Percentiles rank a stretch among this genome's conserved stretches.
phyloP scores from a whole-genome alignment of 305 asterid species.

The Ilex paraguariensis region DNA sequence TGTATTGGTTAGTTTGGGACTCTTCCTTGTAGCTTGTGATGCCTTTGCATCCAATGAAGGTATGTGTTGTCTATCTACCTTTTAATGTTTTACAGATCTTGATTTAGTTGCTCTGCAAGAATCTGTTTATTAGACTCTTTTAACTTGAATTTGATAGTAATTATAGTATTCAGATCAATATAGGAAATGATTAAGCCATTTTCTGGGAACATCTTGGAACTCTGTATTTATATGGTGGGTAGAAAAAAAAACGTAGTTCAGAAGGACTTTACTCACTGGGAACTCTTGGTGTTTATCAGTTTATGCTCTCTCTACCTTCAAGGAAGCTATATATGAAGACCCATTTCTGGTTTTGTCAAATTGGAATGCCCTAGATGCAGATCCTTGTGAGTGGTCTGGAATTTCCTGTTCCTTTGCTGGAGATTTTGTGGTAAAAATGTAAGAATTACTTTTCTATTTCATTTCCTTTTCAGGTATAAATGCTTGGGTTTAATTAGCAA shows the following conservation, averaged over 20 bases:
- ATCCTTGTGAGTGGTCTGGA: conserved; percentile 86
- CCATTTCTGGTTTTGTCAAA: conserved; percentile 68
- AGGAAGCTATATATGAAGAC: conserved; percentile 88
- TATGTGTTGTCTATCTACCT: not conserved
- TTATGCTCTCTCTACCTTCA: conserved; percentile 45
- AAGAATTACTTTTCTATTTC: conserved; percentile 17
- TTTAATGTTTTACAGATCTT: no score
- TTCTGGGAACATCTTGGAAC: conserved; percentile 20
- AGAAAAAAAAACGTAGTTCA: not conserved
- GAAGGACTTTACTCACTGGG: not conserved
- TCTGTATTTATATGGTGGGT: not conserved
- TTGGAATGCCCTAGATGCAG: conserved; percentile 76
- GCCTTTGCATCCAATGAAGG: not conserved
- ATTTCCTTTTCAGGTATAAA: conserved; percentile 3
- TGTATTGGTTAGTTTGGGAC: not conserved
- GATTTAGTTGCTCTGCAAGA: not conserved
- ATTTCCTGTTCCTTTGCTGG: conserved; percentile 60
- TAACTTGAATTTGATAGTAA: not conserved
- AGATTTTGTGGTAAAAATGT: conserved; percentile 84
- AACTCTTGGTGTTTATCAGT: not conserved
- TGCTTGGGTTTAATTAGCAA: not conserved
- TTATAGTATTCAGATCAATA: conserved; percentile 11
- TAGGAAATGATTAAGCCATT: conserved; percentile 9
- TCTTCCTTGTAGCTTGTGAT: not conserved
- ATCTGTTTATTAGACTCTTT: not conserved